A percentile compares a stretch with the other conserved stretches of the same genome.
phyloP scores from a whole-genome alignment of 164 flowering plant genomes.

The Aristolochia californica region DNA sequence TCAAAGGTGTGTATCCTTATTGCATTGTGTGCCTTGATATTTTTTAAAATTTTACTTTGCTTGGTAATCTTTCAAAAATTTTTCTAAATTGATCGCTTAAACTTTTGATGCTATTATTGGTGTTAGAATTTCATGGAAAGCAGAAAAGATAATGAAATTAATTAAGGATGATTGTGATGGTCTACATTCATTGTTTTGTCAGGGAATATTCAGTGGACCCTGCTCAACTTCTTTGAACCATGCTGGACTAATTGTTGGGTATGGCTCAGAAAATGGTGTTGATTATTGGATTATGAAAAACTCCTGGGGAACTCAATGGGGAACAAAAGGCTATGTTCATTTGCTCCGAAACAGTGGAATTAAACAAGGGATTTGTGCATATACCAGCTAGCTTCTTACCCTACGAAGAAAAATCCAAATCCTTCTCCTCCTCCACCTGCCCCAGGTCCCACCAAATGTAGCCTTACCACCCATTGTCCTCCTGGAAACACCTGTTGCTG shows the following conservation, averaged over 20 bases:
- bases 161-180: no score
- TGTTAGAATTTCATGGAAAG: no score
- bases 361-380: slow-evolving; percentile 69
- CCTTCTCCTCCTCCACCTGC: slow-evolving; percentile 79
- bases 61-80: no score
- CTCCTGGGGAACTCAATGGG: slow-evolving; percentile 86
- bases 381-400: slow-evolving; percentile 83
- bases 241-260: slow-evolving; percentile 78
- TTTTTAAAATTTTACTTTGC: no score
- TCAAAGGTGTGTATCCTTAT: slow-evolving; percentile 45
- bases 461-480: slow-evolving; percentile 40
- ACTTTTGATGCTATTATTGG: no score
- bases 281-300: slow-evolving; percentile 92
- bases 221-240: slow-evolving; percentile 81
- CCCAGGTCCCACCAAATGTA: slow-evolving; percentile 67
- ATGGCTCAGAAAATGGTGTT: slow-evolving; percentile 61
- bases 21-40: no score
- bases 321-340: slow-evolving; percentile 71
- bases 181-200: slow-evolving; percentile 5
- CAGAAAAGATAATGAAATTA: no score
- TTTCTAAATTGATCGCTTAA: no score
- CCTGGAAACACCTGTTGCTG: slow-evolving; percentile 89
- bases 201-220: slow-evolving; percentile 80
- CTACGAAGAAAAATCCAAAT: slow-evolving; percentile 66
- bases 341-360: slow-evolving; percentile 52